Percentiles rank a stretch among this genome's conserved stretches.
These are phyloP conservation scores for Cladobotryum mycophilum DNA, from an alignment of 2,329 filamentous ascomycete genomes.

Conservation along the genomic window DNA sequence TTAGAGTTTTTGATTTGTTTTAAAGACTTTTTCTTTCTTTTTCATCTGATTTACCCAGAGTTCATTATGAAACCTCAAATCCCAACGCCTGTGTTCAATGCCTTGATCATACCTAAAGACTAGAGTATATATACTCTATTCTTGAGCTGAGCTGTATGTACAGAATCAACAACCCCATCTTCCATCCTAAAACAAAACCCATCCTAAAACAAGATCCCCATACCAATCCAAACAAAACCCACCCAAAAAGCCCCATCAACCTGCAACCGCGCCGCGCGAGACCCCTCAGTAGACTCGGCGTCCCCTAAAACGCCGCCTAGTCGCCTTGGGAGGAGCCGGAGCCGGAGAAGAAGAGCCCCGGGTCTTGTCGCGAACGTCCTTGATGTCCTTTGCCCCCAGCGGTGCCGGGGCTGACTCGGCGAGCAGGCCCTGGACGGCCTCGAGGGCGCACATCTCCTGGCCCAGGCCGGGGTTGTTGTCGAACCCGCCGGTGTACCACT, in stretches of 20 bases:
- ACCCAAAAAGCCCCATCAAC: background rate
- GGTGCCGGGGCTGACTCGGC: conserved; percentile 38
- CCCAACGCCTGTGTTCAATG: background rate
- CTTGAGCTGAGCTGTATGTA: background rate
- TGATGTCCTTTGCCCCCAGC: conserved; percentile 41
- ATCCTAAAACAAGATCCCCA: background rate
- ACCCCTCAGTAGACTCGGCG: background rate
- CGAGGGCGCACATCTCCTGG: conserved; percentile 59
- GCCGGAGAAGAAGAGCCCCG: conserved; percentile 12
- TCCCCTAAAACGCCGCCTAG: background rate
- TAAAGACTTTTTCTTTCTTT: background rate
- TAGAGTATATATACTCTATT: background rate
- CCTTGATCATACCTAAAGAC: background rate
- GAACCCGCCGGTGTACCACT: conserved; percentile 54
- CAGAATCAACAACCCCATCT: background rate
- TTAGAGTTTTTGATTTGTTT: background rate
- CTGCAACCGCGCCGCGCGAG: background rate
- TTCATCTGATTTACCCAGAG: background rate
- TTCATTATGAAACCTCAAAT: background rate
- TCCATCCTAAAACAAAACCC: no score
- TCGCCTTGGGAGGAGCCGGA: no score
- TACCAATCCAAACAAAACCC: background rate
- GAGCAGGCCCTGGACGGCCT: conserved; percentile 56
- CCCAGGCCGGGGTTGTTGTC: conserved; percentile 52
- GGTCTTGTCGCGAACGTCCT: conserved; percentile 31